Conservation (phyloP, 2,329 filamentous ascomycete species). For the Pseudogymnoascus sp. region DNA sequence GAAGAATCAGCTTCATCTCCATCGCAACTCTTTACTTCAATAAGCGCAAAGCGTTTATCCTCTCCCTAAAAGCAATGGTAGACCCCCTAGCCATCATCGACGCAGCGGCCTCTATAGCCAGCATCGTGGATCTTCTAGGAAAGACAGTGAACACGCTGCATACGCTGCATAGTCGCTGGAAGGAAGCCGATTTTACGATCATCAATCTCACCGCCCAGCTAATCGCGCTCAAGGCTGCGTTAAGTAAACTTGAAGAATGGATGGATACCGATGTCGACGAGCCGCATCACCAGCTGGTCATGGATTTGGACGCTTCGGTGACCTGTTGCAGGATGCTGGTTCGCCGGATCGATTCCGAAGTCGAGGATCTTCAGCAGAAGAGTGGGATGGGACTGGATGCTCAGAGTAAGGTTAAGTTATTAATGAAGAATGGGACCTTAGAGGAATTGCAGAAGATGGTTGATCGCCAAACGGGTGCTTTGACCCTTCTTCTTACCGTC, state of each 20-base stretch:
- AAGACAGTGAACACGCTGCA: background rate
- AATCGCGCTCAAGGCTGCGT: constrained; percentile 8
- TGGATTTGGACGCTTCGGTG: constrained; percentile 12
- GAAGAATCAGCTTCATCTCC: background rate
- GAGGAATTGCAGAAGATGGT: background rate
- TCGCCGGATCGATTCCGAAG: background rate
- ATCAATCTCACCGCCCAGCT: background rate
- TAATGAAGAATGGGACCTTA: background rate
- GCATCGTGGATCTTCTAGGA: background rate
- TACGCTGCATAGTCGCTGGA: background rate
- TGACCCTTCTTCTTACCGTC: background rate
- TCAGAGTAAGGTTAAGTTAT: background rate
- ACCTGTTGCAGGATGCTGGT: constrained; percentile 11
- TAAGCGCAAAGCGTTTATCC: background rate
- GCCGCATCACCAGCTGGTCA: constrained; percentile 13
- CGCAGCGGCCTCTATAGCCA: background rate
- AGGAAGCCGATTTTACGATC: background rate
- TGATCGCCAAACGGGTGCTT: background rate
- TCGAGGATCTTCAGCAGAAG: background rate
- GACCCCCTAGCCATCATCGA: background rate
- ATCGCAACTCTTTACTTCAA: background rate
- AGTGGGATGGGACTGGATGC: background rate
- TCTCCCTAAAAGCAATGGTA: background rate
- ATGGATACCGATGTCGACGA: constrained; percentile 11
- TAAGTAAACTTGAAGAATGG: constrained; percentile 13